Conservation (phyloP, 768 basidiomycete species). For the Suillus paluster region DNA sequence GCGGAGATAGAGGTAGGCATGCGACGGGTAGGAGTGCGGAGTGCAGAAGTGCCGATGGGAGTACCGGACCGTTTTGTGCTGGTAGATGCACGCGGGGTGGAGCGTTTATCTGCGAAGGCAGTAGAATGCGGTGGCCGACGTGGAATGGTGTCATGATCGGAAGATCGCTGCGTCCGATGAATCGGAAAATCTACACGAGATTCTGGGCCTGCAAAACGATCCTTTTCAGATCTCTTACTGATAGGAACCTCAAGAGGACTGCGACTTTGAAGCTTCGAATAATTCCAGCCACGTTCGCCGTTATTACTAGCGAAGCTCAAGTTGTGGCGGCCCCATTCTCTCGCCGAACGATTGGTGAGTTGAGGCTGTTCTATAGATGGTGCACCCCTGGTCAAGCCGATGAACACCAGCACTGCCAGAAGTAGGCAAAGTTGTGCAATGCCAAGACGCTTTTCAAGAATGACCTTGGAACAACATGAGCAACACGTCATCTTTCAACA, state of each 20-base stretch:
- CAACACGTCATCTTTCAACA: not conserved
- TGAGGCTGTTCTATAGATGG: slow-evolving; percentile 38
- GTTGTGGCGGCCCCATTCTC: slow-evolving; percentile 61
- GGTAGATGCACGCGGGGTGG: slow-evolving; percentile 1
- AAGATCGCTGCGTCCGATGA: not conserved
- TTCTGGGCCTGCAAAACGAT: not conserved
- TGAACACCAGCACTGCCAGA: slow-evolving; percentile 82
- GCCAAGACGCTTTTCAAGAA: slow-evolving; percentile 87
- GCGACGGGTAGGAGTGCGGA: slow-evolving; percentile 37
- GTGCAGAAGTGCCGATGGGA: slow-evolving; percentile 9
- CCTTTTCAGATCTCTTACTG: slow-evolving; percentile 18
- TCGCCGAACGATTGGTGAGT: slow-evolving; percentile 33
- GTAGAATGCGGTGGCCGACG: not conserved
- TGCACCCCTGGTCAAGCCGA: slow-evolving; percentile 79
- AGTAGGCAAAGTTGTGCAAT: slow-evolving; percentile 87
- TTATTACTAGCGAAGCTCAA: slow-evolving; percentile 61
- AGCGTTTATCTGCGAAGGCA: not conserved
- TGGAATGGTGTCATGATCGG: not conserved
- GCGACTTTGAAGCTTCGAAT: slow-evolving; percentile 30
- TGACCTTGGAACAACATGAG: slow-evolving; percentile 52
- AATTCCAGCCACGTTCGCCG: slow-evolving; percentile 34
- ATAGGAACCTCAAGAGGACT: slow-evolving; percentile 28
- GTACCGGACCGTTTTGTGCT: not conserved
- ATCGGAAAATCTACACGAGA: not conserved
- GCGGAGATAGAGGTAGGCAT: slow-evolving; percentile 23